These are phyloP conservation scores for Trypanosoma scelopori DNA, from an alignment of 208 protist species.

Conservation along the genomic window DNA sequence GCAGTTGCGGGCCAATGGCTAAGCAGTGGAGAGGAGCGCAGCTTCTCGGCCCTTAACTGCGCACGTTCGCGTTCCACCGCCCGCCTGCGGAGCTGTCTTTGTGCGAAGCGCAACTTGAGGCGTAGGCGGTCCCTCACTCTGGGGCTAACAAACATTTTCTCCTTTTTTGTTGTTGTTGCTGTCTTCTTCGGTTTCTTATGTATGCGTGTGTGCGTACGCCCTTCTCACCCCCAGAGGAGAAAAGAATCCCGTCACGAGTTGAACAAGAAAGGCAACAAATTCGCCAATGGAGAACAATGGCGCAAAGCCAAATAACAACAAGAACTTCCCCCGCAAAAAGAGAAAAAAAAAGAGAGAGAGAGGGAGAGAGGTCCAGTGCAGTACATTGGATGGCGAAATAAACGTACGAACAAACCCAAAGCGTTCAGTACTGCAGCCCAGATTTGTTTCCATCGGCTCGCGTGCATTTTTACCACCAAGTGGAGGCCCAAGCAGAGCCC, in stretches of 20 bases:
- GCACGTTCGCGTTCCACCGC: background rate
- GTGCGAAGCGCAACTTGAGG: slow-evolving; percentile 3
- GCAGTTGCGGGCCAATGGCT: slow-evolving; percentile 37
- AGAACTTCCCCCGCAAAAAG: too few relatives aligned
- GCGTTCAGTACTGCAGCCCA: too few relatives aligned
- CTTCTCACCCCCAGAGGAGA: background rate
- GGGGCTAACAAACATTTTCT: background rate
- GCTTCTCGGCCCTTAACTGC: slow-evolving; percentile 21
- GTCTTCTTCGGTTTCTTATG: background rate
- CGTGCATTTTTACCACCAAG: too few relatives aligned
- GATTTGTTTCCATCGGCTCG: too few relatives aligned
- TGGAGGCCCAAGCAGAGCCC: too few relatives aligned
- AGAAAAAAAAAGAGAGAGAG: too few relatives aligned
- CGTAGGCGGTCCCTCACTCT: slow-evolving; percentile 11
- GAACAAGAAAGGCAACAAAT: slow-evolving; percentile 2
- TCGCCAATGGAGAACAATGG: slow-evolving; percentile 16
- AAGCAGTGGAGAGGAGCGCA: slow-evolving; percentile 36
- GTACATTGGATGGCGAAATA: background rate
- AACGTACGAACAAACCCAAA: too few relatives aligned
- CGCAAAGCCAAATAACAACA: background rate
- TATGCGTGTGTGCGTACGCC: background rate
- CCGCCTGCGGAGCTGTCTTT: slow-evolving; percentile 15
- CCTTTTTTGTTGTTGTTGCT: background rate
- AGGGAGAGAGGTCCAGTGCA: too few relatives aligned
- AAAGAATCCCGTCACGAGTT: background rate